phyloP scores from a whole-genome alignment of 352 stramenopile species.

The Pythium aquatile region DNA sequence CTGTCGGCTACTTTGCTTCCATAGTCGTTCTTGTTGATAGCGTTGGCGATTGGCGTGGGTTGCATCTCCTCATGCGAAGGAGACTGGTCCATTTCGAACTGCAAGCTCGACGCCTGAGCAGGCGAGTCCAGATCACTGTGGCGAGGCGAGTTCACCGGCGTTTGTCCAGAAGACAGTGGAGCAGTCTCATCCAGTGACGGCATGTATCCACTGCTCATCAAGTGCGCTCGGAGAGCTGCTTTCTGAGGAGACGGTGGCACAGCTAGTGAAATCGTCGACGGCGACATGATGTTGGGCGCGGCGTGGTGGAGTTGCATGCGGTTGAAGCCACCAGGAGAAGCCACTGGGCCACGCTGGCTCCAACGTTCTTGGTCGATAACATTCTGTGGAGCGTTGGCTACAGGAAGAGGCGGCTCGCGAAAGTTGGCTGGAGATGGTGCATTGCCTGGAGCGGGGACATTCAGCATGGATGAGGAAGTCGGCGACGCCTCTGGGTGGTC shows the following conservation, averaged over 20 bases:
- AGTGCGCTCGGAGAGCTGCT: conserved; percentile 19
- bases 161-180: conserved; percentile 46
- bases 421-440: conserved; percentile 1
- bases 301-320: conserved; percentile 26
- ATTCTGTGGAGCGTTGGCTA: conserved; percentile 39
- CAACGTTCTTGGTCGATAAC: conserved; percentile 36
- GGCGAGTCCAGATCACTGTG: conserved; percentile 1
- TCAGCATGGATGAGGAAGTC: conserved; percentile 27
- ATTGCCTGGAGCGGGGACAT: conserved; percentile 32
- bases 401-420: conserved; percentile 27
- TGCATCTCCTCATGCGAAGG: background rate
- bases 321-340: conserved; percentile 27
- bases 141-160: conserved; percentile 43
- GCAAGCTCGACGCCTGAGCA: conserved; percentile 1
- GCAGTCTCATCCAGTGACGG: conserved; percentile 65
- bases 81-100: conserved; percentile 26
- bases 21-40: background rate
- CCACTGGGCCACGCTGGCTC: conserved; percentile 10
- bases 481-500: conserved; percentile 24
- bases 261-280: conserved; percentile 17
- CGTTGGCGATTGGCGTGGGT: background rate
- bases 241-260: conserved; percentile 52
- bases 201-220: conserved; percentile 57
- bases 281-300: conserved; percentile 10
- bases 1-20: conserved; percentile 1